These are phyloP conservation scores for Tephrocybe sp. DNA, from an alignment of 768 basidiomycete species.

Conservation along the genomic window DNA sequence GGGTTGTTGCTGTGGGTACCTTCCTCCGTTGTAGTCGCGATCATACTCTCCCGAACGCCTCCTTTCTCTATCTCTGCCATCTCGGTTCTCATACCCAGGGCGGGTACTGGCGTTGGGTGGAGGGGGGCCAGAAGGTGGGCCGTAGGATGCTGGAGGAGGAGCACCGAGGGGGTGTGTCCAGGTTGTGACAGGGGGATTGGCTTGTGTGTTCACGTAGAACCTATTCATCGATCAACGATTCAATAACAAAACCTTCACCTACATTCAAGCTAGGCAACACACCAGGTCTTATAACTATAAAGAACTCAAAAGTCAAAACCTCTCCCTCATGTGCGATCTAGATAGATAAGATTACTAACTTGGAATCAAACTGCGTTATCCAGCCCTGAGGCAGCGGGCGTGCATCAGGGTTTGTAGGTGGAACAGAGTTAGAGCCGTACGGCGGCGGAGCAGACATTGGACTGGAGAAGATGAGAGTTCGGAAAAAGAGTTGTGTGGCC, in stretches of 20 bases:
- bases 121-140: conserved; percentile 46
- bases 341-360: conserved; percentile 48
- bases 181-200: conserved; percentile 60
- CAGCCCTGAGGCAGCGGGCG: conserved; percentile 68
- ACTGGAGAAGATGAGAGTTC: conserved; percentile 6
- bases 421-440: conserved; percentile 16
- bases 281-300: conserved; percentile 70
- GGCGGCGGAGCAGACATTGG: conserved; percentile 43
- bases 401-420: conserved; percentile 48
- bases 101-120: conserved; percentile 33
- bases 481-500: neutral
- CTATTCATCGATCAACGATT: conserved; percentile 30
- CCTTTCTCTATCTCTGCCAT: neutral
- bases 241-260: neutral
- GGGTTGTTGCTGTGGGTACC: too few relatives aligned
- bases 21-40: too few relatives aligned
- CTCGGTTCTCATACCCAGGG: conserved; percentile 9
- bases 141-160: conserved; percentile 38
- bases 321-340: conserved; percentile 19
- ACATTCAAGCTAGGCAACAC: conserved; percentile 14
- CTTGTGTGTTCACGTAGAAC: conserved; percentile 76
- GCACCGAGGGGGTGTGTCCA: conserved; percentile 75
- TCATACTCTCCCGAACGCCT: too few relatives aligned
- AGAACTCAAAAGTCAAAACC: conserved; percentile 8
- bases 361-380: conserved; percentile 64